phyloP scores from a whole-genome alignment of 331 rosid species.

The Arachis monticola region DNA sequence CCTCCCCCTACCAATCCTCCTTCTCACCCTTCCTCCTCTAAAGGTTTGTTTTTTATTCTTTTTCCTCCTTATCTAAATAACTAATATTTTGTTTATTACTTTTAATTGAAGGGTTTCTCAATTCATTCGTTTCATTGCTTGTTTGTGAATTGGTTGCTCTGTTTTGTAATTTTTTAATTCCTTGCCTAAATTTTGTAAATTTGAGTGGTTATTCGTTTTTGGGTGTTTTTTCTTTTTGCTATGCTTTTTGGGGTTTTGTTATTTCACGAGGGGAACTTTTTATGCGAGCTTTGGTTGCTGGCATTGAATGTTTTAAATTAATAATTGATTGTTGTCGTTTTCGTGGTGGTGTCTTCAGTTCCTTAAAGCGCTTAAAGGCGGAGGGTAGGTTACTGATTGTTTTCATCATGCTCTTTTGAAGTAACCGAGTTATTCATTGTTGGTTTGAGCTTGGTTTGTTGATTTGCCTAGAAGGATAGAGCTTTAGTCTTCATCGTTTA shows the following conservation, averaged over 20 bases:
- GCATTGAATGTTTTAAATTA: neutral
- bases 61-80: neutral
- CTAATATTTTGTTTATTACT: neutral
- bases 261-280: neutral
- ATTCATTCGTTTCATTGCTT: neutral
- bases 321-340: neutral
- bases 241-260: slow-evolving; percentile 27
- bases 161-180: slow-evolving; percentile 6
- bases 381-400: neutral
- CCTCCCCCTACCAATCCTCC: slow-evolving; percentile 21
- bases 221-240: neutral
- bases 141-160: neutral
- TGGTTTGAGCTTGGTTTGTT: neutral
- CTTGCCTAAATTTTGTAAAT: neutral
- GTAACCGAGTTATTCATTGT: neutral
- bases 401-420: neutral
- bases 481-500: neutral
- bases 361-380: neutral
- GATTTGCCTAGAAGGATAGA: neutral
- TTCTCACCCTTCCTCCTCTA: slow-evolving; percentile 29
- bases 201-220: neutral
- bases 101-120: neutral
- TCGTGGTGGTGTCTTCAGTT: neutral
- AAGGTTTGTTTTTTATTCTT: slow-evolving; percentile 39
- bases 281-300: neutral